Base-by-base conservation (phyloP, 805 yeast genomes). In the Metschnikowia vanudenii region DNA sequence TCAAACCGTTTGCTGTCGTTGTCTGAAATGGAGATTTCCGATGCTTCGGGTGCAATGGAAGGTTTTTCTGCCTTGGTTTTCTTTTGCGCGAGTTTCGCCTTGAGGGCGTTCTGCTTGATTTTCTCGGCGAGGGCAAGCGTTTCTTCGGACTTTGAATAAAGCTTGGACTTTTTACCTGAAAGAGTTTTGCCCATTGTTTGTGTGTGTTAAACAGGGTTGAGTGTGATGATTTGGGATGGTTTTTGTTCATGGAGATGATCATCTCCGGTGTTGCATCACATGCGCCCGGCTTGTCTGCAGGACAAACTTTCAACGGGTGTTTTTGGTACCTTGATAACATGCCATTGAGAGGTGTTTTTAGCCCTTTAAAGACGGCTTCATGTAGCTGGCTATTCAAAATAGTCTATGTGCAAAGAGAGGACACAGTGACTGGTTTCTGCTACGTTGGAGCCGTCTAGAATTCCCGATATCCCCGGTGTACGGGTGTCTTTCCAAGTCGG, bases 81-180 rank as follows among this genome's bases (percentile, higher is more conserved):
- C 33, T 55, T 40, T 37, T 45, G 49, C 37, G 49, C 47, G 33
- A 54, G 53, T 30, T 54, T 57, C 3, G 55, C 56, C 40, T 47
- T 49, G 43, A 65, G 60, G n/a, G 73, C 72, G 44, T 60, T 69
- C 49, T 50, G 45, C 51, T 54, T 35, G 73, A 82, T 79, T 60
- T 79, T 80, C 53, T 78, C 82, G 1, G 85, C 87, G 39, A 82
- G 68, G 5, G 78, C 75, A 34, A 72, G 63, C 12, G 75, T 73
- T 38, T 73, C 71, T 37, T 46, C 51, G 20, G 54, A 40, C 31
- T 46, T 46, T 31, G 46, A 43, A 45, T 55, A 50, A 39, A 55
- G 47, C 47, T 45, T 45, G 4, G 55, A 44, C 30, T 49, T 51
- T 24, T 55, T 41, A 33, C 40, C 40, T n/a, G 39, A 26, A 8